Conservation (phyloP, 345 rosid species). For the Lepidium africanum region DNA sequence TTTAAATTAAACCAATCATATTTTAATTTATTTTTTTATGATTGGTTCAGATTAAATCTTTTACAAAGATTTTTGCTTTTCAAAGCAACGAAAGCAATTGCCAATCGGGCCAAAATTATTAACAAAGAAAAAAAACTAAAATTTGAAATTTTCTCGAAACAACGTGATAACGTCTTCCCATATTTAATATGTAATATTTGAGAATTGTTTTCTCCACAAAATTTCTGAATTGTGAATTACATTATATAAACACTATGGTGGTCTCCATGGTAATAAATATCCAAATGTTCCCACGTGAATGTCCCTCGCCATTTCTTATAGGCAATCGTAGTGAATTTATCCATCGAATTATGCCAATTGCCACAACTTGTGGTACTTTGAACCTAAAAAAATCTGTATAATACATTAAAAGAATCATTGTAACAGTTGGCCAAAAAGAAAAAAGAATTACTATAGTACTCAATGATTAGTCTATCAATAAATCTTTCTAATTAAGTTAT, state of each 20-base stretch:
- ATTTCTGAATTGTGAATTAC: background rate
- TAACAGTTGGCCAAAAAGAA: background rate
- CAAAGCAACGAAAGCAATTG: too few relatives aligned
- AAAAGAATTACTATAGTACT: background rate
- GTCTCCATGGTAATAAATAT: background rate
- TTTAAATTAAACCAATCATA: too few relatives aligned
- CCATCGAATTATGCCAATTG: background rate
- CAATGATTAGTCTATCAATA: too few relatives aligned
- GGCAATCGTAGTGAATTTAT: background rate
- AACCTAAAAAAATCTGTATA: background rate
- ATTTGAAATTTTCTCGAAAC: background rate
- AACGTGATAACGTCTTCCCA: background rate
- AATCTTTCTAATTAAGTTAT: background rate
- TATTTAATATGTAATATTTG: too few relatives aligned
- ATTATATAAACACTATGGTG: background rate
- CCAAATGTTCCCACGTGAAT: background rate
- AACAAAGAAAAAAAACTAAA: background rate
- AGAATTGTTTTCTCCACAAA: background rate
- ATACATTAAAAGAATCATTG: background rate
- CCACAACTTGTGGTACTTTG: background rate
- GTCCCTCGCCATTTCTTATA: background rate
- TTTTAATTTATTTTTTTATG: too few relatives aligned
- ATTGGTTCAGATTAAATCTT: too few relatives aligned
- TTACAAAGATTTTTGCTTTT: too few relatives aligned
- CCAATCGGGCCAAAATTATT: too few relatives aligned